Percentiles rank a stretch among this genome's conserved stretches.
phyloP scores from a whole-genome alignment of 108 stramenopile genomes.

The Pseudonitzschia multiseries region DNA sequence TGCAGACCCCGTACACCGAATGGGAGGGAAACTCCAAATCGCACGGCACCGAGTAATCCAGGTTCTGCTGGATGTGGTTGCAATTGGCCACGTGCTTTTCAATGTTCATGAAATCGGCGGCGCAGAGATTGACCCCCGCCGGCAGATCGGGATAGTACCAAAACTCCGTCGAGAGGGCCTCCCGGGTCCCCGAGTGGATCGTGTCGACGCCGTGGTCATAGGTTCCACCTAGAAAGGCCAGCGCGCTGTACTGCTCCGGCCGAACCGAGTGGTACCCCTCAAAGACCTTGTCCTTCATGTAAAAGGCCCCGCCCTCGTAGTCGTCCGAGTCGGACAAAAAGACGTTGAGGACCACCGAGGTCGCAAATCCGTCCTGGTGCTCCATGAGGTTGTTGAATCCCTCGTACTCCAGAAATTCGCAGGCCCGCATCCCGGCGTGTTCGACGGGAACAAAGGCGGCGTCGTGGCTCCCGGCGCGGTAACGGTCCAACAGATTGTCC shows the following conservation, averaged over 20 bases:
- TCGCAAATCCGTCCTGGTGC: slow-evolving; percentile 34
- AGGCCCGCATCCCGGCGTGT: slow-evolving; percentile 35
- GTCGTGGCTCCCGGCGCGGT: not conserved
- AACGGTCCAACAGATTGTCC: not conserved
- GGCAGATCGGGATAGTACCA: slow-evolving; percentile 43
- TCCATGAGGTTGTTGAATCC: slow-evolving; percentile 31
- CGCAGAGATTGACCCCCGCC: slow-evolving; percentile 32
- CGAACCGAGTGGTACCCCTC: not conserved
- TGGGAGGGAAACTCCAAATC: not conserved
- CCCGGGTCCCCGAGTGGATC: slow-evolving; percentile 33
- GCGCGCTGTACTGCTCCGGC: slow-evolving; percentile 29
- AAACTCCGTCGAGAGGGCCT: slow-evolving; percentile 38
- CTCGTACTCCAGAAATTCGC: slow-evolving; percentile 31
- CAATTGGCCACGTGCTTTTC: slow-evolving; percentile 26
- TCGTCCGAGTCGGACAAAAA: slow-evolving; percentile 28
- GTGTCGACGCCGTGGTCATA: slow-evolving; percentile 36
- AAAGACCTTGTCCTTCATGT: slow-evolving; percentile 19
- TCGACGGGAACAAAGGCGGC: slow-evolving; percentile 18
- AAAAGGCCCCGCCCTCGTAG: slow-evolving; percentile 42
- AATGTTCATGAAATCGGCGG: slow-evolving; percentile 19
- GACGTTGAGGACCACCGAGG: slow-evolving; percentile 32
- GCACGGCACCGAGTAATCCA: not conserved
- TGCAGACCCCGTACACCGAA: slow-evolving; percentile 5
- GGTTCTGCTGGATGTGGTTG: slow-evolving; percentile 18
- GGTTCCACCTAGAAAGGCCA: slow-evolving; percentile 40